phyloP scores from a whole-genome alignment of 2,329 filamentous ascomycete genomes.

The Colletotrichum theobromicola region DNA sequence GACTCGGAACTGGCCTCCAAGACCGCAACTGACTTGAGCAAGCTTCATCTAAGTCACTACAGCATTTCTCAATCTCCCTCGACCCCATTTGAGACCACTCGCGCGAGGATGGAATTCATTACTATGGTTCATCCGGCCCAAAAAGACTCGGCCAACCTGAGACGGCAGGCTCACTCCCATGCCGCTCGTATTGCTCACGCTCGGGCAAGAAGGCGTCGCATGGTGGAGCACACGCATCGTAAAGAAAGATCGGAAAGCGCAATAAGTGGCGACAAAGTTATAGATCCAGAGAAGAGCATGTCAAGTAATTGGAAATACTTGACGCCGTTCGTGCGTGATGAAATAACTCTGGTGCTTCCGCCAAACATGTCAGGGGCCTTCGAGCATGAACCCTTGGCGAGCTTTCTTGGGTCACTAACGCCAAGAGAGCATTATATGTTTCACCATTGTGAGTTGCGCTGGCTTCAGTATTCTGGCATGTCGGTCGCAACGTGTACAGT shows the following conservation, averaged over 20 bases:
- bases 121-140: background rate
- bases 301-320: background rate
- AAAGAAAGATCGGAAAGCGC: background rate
- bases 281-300: background rate
- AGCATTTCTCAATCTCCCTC: background rate
- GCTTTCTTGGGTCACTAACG: background rate
- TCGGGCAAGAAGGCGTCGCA: background rate
- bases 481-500: background rate
- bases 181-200: background rate
- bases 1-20: background rate
- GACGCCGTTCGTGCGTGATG: background rate
- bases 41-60: background rate
- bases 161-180: constrained; percentile 1
- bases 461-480: background rate
- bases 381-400: constrained; percentile 1
- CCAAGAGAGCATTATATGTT: background rate
- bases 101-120: background rate
- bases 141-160: background rate
- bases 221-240: background rate
- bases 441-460: background rate
- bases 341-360: background rate
- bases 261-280: background rate
- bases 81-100: background rate
- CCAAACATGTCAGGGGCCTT: background rate
- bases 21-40: background rate